These are phyloP conservation scores for Mortierella sp. DNA, from an alignment of 371 early-diverging fungal genomes.

Conservation along the genomic window DNA sequence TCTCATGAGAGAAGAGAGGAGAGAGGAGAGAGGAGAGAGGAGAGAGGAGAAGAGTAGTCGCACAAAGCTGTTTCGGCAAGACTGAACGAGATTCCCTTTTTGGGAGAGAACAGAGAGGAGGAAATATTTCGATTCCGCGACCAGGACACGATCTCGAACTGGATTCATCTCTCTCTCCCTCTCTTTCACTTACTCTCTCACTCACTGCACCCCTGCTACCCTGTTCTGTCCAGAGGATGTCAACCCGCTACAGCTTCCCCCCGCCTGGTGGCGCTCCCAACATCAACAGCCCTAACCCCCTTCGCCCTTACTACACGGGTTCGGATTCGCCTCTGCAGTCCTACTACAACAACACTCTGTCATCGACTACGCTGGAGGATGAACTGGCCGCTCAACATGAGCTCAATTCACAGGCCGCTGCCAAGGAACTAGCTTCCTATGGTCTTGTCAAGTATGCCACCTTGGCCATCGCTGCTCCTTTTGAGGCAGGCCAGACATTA, in stretches of 20 bases:
- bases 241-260: slow-evolving; percentile 43
- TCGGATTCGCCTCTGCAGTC: slow-evolving; percentile 51
- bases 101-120: too few relatives aligned
- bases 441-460: slow-evolving; percentile 77
- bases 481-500: slow-evolving; percentile 83
- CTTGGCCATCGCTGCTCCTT: slow-evolving; percentile 77
- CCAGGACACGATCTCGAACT: background rate
- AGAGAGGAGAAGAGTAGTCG: too few relatives aligned
- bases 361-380: slow-evolving; percentile 37
- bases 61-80: too few relatives aligned
- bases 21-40: too few relatives aligned
- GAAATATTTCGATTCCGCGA: too few relatives aligned
- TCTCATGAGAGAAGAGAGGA: too few relatives aligned
- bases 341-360: slow-evolving; percentile 48
- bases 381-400: slow-evolving; percentile 51
- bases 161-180: background rate
- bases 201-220: background rate
- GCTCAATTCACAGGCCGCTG: slow-evolving; percentile 41
- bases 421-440: slow-evolving; percentile 68
- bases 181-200: background rate
- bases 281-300: slow-evolving; percentile 49
- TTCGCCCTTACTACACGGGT: slow-evolving; percentile 53
- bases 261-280: slow-evolving; percentile 51
- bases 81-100: too few relatives aligned
- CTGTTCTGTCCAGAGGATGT: background rate